Evolutionary conservation across 306 rosid species (phyloP), one percentile per base, ranked within the genome.

Genomic region (Oxytropis ochrocephala): DNA sequence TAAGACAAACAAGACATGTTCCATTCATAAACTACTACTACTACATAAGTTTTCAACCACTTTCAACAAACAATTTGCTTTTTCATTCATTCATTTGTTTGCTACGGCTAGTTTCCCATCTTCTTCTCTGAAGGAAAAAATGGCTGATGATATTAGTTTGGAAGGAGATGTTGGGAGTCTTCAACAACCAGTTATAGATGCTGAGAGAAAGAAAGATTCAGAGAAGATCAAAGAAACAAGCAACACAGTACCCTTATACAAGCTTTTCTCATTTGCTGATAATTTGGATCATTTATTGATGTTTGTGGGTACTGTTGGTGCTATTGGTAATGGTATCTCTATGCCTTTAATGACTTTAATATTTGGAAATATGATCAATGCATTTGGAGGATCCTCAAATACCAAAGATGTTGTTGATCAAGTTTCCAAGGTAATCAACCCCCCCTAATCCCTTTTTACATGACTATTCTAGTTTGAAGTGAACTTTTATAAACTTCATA

Each of bases 261-360:
- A 82, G 85, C 96, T 90, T 57, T 92, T 89, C 87, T 76, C 96
- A 33, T 89, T 90, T 64, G 96, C 96, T 8, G 96, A 93, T 70
- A 65, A 84, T 21, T 17, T 78, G 35, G 98, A 93, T 74, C 65
- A 49, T 74, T 32, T 85, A 11, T 63, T 88, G 81, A 90, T 93
- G 93, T 38, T 79, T 69, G 59, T 64, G 62, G 98, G 98, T 60
- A 69, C 89, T 46, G 55, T 93, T 0, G 81, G 86, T 39, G 91
- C 96, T 19, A 29, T 73, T 24, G 96, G 84, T 5, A 88, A 78
- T 27, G 98, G 98, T 32, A 2, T 86, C 38, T 55, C 87, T 50
- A 7, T 71, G 18, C 96, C 96, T 14, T 75, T 88, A 30, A 86
- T 86, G 96, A 77, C 84, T 18, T 2, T 92, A 38, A 27, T 88